phyloP scores from a whole-genome alignment of 768 basidiomycete genomes.

The Macrocybe gigantea region DNA sequence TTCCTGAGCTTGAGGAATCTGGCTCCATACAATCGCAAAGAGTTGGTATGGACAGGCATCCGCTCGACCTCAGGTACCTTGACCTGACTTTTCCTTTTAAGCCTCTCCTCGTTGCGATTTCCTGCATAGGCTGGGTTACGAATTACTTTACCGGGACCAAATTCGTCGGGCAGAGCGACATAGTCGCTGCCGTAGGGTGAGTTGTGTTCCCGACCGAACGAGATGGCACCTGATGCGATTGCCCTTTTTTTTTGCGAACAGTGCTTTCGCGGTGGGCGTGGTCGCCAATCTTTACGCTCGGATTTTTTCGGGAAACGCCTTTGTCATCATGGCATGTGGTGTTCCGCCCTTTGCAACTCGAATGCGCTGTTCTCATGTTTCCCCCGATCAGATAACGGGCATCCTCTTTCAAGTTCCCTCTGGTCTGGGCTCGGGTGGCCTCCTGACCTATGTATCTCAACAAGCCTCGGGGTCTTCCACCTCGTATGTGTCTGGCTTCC shows the following conservation, averaged over 20 bases:
- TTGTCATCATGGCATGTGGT: constrained; percentile 69
- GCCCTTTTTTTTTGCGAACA: constrained; percentile 11
- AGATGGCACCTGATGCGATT: not conserved
- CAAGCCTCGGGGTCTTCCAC: constrained; percentile 44
- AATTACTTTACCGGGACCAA: constrained; percentile 64
- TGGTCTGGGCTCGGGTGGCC: constrained; percentile 74
- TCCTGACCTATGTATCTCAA: constrained; percentile 62
- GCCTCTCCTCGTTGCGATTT: constrained; percentile 36
- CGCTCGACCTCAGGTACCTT: not conserved
- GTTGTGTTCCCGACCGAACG: constrained; percentile 7
- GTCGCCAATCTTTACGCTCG: constrained; percentile 75
- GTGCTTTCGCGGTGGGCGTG: constrained; percentile 77
- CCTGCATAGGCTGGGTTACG: constrained; percentile 70
- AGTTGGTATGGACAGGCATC: constrained; percentile 38
- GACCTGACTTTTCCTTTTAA: not conserved
- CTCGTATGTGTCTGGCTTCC: constrained; percentile 66
- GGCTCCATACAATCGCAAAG: constrained; percentile 49
- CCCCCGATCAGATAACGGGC: constrained; percentile 49
- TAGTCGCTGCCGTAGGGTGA: constrained; percentile 70
- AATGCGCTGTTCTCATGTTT: not conserved
- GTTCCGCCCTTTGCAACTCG: not conserved
- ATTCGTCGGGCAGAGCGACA: constrained; percentile 67
- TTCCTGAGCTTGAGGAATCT: constrained; percentile 63
- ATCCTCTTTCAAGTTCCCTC: constrained; percentile 84
- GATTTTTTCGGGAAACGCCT: constrained; percentile 67